These are phyloP conservation scores for Flagelloscypha sp. DNA, from an alignment of 768 basidiomycete genomes.

Conservation along the genomic window DNA sequence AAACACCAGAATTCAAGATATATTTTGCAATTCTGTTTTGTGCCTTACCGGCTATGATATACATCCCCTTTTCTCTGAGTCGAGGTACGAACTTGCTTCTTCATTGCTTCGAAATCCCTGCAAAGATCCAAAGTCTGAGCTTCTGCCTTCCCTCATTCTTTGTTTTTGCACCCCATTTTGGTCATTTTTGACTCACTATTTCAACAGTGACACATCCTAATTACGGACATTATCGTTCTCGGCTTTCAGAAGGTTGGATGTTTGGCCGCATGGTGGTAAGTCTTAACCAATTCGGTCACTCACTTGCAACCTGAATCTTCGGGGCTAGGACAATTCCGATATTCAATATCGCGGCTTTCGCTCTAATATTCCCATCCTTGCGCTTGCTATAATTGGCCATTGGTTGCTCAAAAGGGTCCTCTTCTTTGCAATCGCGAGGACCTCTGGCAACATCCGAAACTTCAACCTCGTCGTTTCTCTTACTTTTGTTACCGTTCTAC, in stretches of 20 bases:
- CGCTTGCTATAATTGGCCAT: slow-evolving; percentile 23
- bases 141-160: too few relatives aligned
- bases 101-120: slow-evolving; percentile 1
- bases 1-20: slow-evolving; percentile 67
- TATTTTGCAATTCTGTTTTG: slow-evolving; percentile 58
- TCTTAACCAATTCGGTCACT: slow-evolving; percentile 9
- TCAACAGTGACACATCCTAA: slow-evolving; percentile 72
- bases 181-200: too few relatives aligned
- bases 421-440: too few relatives aligned
- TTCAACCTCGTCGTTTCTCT: slow-evolving; percentile 54
- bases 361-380: slow-evolving; percentile 62
- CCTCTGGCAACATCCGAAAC: slow-evolving; percentile 38
- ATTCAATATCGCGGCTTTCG: slow-evolving; percentile 86
- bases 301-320: slow-evolving; percentile 5
- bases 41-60: slow-evolving; percentile 67
- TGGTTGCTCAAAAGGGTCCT: slow-evolving; percentile 39
- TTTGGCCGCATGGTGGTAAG: slow-evolving; percentile 71
- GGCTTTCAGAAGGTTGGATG: slow-evolving; percentile 73
- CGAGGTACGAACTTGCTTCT: slow-evolving; percentile 46
- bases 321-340: slow-evolving; percentile 81
- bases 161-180: too few relatives aligned
- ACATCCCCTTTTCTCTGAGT: slow-evolving; percentile 68
- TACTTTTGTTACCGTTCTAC: slow-evolving; percentile 61
- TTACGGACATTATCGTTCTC: slow-evolving; percentile 47
- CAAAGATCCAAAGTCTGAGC: slow-evolving; percentile 5